Base-by-base conservation (phyloP, 2,329 filamentous ascomycete genomes). In the Trichoderma koningiopsis region DNA sequence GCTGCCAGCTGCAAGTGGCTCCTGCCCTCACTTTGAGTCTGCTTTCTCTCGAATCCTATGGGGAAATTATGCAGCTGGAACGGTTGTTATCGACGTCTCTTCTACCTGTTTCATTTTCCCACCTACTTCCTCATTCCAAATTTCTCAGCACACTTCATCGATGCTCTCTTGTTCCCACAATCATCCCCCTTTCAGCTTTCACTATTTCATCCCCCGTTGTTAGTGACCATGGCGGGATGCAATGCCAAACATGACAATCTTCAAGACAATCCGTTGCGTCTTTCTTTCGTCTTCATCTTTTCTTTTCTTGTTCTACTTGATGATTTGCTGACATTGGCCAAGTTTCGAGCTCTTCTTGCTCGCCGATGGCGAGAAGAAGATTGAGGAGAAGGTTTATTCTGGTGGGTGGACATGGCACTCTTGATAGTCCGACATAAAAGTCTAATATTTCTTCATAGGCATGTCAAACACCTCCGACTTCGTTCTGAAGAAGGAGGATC, bases 381-480 rank as follows among this genome's bases (percentile, higher is more conserved):
- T 97, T 70, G 91, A 94, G 70, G 91, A 94, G 81, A 91, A 92
- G 77, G 86, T 93, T 7, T 96, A 97, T 79, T 96, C 94, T 69
- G 93, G 95, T 97, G 85, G 81, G 91, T 82, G 11, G 5, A 35
- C 10, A 56, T 37, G 40, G 37, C 22, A 19, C 35, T 2, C n/a
- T 37, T 65, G 29, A 22, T 29, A 49, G 8, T 22, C 13, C 5
- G 14, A 22, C 8, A 6, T 10, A 14, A 1, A 22, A 59, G 43
- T 57, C 71, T 72, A 43, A 71, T 49, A 14, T 14, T n/a, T 35
- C 31, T 11, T 8, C 57, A 33, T 14, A 78, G 94, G 93, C 77
- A 94, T 97, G 78, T 93, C 95, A 27, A 97, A 97, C 79, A 94
- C 92, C n/a, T 92, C 93, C 11, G 92, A 97, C 81, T 99, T 99